Evolutionary conservation across 495 filamentous ascomycete species (phyloP), one percentile per base, ranked within the genome.

Genomic region (Articulospora tetracladia): DNA sequence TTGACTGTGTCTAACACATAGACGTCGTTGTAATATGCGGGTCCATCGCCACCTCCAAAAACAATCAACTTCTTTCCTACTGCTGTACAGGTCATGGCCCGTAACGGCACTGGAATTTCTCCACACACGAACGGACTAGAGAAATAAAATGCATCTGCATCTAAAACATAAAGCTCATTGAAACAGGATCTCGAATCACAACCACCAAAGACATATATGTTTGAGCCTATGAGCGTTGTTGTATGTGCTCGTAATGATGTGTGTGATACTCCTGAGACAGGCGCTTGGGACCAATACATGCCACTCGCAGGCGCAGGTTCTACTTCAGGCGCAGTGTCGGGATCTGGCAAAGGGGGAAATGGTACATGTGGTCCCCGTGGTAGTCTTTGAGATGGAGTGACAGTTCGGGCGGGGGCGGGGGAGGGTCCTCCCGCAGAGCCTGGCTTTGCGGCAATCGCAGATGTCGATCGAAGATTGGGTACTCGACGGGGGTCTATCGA

Each of bases 271-370:
- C 84, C 84, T 3, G 82, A 85, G 10, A 76, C 72, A 1, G 79
- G 79, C 17, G 83, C 83, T 41, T 76, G 77, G 54, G 81, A 83
- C 84, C 84, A 87, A 72, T 87, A 87, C 84, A 87, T 87, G 48
- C 84, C 84, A 46, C 80, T 83, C 19, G 84, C 81, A n/a, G 84
- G 84, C 11, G 84, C 83, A 2, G 76, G 73, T 3, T 76, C 77
- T 22, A 86, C 83, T 48, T 86, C 77, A 13, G 82, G 77, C 13
- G 82, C 80, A 19, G 77, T 83, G 26, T 72, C 69, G 8, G 82
- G 78, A 66, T 83, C 80, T 41, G 77, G 78, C 11, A 86, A 71
- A 30, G 83, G 80, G 19, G 84, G 84, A 58, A 79, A 82, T 0
- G 72, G 59, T 1, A 73, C 70, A 60, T 80, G 68, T 26, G 66